Evolutionary conservation across 2,329 filamentous ascomycete genomes (phyloP), one percentile per base, ranked within the genome.

Genomic region (Atkinsonella texensis): DNA sequence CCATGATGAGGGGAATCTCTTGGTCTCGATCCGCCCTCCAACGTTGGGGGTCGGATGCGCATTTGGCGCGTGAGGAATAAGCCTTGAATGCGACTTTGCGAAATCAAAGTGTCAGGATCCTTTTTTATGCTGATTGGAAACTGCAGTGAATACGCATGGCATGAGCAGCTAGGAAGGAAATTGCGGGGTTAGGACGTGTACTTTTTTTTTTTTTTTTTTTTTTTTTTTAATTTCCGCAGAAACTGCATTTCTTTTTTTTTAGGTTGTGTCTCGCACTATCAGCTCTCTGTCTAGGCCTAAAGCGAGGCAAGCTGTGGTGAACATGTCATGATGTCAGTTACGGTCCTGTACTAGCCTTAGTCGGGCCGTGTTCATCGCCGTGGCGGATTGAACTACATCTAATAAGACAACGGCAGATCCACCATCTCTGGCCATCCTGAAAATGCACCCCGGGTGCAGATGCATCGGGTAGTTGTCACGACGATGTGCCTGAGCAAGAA

Each of bases 1-100:
- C 46, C 67, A 70, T 70, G n/a, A 46, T 54, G 39, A 23, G 20
- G 32, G 28, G 28, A 23, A 23, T 13, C 7, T 9, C 2, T 32
- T 40, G 15, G n/a, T 31, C 39, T 39, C 18, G 8, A 8, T 48
- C 32, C 12, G 18, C 18, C 41, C 18, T 11, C 11, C 40, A 42
- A 10, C 8, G 41, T 20, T n/a, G 17, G 17, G 17, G 18, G n/a
- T 43, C 11, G 6, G 41, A 23, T 20, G n/a, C 20, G 43, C 9
- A 46, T 31, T 15, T 46, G 28, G 28, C 23, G 28, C 43, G 43
- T 46, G 15, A 13, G 23, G 40, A 10, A 38, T 45, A 28, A 12
- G 9, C 20, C 17, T 35, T 28, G 33, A 3, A 35, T 38, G 28
- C 32, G 7, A 28, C 28, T 17, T 17, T n/a, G n/a, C 23, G 23